Evolutionary conservation across 1,284 basidiomycete genomes (phyloP).

Genomic region (Tilletia setariae): DNA sequence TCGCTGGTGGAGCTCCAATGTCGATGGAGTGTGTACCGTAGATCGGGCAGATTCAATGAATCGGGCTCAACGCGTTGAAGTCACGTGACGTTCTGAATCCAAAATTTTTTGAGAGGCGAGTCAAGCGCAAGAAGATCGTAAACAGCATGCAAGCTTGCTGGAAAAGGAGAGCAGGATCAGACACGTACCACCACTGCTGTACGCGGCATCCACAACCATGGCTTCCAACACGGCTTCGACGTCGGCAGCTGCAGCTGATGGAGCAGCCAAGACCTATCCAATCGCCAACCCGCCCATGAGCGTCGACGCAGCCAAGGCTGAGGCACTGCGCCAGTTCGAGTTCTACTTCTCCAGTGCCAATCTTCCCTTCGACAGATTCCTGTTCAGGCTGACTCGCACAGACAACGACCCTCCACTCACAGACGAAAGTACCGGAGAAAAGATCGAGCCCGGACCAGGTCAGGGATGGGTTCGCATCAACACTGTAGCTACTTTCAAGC

Average conservation of each 20-base stretch:
- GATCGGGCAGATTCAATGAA: too few species aligned
- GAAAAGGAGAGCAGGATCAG: too few species aligned
- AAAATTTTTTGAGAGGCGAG: too few species aligned
- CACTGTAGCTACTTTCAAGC: constrained; percentile 89
- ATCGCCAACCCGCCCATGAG: constrained; percentile 22
- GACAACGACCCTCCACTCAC: constrained; percentile 31
- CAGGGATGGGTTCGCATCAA: constrained; percentile 83
- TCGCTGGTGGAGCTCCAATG: too few species aligned
- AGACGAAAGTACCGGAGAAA: constrained; percentile 60
- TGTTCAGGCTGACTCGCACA: constrained; percentile 61
- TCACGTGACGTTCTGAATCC: too few species aligned
- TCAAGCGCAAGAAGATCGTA: too few species aligned
- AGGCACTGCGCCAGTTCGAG: constrained; percentile 42
- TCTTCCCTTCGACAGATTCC: constrained; percentile 95
- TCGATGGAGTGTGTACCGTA: too few species aligned
- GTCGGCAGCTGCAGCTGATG: background rate
- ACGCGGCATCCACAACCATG: background rate
- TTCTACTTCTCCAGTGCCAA: constrained; percentile 90
- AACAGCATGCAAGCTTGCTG: too few species aligned
- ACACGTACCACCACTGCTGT: background rate
- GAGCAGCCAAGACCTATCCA: background rate
- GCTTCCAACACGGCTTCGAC: constrained; percentile 4
- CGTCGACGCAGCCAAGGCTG: constrained; percentile 38
- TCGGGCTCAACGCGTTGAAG: too few species aligned
- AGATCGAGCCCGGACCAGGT: constrained; percentile 26